Base-by-base conservation (phyloP, 2,329 filamentous ascomycete species). In the Xylariaceae sp. region DNA sequence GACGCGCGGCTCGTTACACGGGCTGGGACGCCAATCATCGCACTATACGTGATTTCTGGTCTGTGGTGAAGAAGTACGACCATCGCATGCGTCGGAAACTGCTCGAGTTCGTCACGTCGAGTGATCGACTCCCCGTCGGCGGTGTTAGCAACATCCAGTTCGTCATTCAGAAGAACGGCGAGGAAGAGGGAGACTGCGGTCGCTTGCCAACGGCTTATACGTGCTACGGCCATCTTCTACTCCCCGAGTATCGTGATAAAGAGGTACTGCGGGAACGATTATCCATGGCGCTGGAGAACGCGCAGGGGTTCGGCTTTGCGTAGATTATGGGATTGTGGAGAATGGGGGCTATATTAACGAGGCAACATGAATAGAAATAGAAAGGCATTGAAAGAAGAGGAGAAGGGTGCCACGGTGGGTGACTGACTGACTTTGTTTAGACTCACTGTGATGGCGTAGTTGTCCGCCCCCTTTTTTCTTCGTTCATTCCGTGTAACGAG, bases 21-120 rank as follows among this genome's bases (percentile, higher is more conserved):
- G 90, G 89, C 11, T 97, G 90, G 79, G 83, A 87, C 51, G 77
- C 85, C 0, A 78, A 78, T 0, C 87, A 94, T 65, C 83, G 78
- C 11, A 84, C 88, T 0, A 85, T 99, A 48, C 77, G 79, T 23
- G 84, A 89, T 66, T 97, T 99, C 72, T 99, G 94, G 94, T 80
- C 80, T 10, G 82, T 97, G 6, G 88, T 96, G 1, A 82, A 82
- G 64, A 74, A 72, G 42, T 94, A 84, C 70, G 80, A 85, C 60
- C 80, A 87, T 13, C 79, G 82, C 50, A 88, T 92, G 79, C 88
- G 88, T 73, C 83, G 86, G 55, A 85, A 84, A 67, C 76, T 99
- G 39, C 80, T 99, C 37, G 92, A 97, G 72, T 99, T 99, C 69
- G 92, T 99, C 35, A 99, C 94, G 11, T 93, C 93, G 0, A 93